Evolutionary conservation across 192 early-diverging fungal genomes (phyloP).

Genomic region (Pilaira anomala): DNA sequence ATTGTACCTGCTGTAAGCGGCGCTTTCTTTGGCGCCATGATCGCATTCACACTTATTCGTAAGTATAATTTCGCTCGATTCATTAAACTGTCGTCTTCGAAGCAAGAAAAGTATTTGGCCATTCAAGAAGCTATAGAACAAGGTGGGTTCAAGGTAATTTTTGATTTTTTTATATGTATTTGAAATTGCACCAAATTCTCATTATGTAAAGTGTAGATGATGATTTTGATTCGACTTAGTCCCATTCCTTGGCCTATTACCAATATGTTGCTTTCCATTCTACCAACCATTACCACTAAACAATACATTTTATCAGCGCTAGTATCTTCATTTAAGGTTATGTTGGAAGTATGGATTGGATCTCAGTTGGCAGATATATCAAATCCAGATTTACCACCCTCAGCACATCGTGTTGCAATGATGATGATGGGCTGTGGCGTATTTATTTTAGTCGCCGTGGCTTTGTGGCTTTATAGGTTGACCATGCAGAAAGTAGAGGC

Average conservation of each 20-base stretch:
- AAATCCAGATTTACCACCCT: slow-evolving; percentile 26
- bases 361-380: slow-evolving; percentile 30
- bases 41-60: slow-evolving; percentile 26
- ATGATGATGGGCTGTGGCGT: slow-evolving; percentile 21
- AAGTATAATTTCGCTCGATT: slow-evolving; percentile 20
- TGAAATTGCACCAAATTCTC: too few species aligned
- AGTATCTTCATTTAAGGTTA: slow-evolving; percentile 21
- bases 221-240: slow-evolving; percentile 30
- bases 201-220: slow-evolving; percentile 20
- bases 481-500: slow-evolving; percentile 28
- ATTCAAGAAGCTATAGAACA: slow-evolving; percentile 35
- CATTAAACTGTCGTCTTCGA: slow-evolving; percentile 15
- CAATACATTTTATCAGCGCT: slow-evolving; percentile 24
- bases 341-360: slow-evolving; percentile 37
- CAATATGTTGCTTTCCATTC: slow-evolving; percentile 20
- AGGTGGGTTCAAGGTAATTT: slow-evolving; percentile 29
- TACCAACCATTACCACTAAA: slow-evolving; percentile 9
- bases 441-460: slow-evolving; percentile 20
- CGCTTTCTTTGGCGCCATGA: slow-evolving; percentile 29
- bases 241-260: slow-evolving; percentile 33
- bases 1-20: slow-evolving; percentile 46
- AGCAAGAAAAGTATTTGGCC: slow-evolving; percentile 24
- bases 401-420: slow-evolving; percentile 22
- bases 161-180: neutral
- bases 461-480: slow-evolving; percentile 31